A percentile compares a stretch with the other conserved stretches of the same genome.
Conservation (phyloP, 192 early-diverging fungal genomes). For the Coemansia sp. region DNA sequence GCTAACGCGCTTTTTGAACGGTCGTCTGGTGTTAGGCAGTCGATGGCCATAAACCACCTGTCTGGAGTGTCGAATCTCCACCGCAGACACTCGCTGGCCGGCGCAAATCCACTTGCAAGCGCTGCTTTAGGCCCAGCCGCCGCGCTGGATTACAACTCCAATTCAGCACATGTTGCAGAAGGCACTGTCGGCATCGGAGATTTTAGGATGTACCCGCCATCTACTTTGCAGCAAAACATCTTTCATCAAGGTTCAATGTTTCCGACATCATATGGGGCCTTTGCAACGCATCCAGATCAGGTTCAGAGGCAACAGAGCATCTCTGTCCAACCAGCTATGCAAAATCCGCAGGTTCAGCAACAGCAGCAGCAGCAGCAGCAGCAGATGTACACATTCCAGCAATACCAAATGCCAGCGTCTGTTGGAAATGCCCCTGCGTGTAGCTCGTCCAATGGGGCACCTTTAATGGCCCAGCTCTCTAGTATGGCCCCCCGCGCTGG, state of each 20-base stretch:
- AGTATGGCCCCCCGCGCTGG: neutral
- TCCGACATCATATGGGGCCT: conserved; percentile 8
- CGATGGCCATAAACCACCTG: conserved; percentile 24
- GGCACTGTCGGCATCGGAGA: neutral
- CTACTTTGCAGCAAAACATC: conserved; percentile 6
- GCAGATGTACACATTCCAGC: neutral
- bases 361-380: conserved; percentile 10
- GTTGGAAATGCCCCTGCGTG: neutral
- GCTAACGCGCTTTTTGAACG: conserved; percentile 33
- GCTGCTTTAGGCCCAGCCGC: neutral
- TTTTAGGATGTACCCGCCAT: conserved; percentile 13
- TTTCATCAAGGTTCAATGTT: neutral
- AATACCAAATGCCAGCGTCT: neutral
- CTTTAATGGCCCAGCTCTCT: neutral
- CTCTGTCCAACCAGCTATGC: conserved; percentile 6
- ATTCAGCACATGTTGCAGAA: conserved; percentile 9
- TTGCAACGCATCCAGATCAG: conserved; percentile 12
- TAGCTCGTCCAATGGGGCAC: neutral
- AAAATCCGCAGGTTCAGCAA: neutral
- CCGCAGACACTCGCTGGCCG: conserved; percentile 48
- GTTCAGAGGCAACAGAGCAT: conserved; percentile 10
- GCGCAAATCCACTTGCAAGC: conserved; percentile 12
- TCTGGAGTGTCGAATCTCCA: conserved; percentile 29
- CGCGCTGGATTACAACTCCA: neutral
- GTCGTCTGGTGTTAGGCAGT: conserved; percentile 17